Conservation (phyloP, 495 filamentous ascomycete species). For the Penicillium herquei region DNA sequence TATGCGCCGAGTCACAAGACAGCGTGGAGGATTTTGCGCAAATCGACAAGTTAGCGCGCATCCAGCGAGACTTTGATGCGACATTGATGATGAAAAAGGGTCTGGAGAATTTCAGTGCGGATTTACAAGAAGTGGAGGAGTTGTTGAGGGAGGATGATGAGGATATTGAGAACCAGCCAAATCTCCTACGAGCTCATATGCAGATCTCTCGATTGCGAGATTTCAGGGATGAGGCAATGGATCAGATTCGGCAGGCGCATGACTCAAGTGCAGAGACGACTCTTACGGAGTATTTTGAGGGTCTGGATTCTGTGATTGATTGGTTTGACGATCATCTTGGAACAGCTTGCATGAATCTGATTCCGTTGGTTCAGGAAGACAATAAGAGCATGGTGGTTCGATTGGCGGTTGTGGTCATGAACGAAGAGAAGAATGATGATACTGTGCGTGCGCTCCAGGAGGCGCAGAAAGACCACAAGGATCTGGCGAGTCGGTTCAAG, state of each 20-base stretch:
- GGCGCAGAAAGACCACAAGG: slow-evolving; percentile 90
- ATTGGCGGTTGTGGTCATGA: slow-evolving; percentile 85
- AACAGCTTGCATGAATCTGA: slow-evolving; percentile 82
- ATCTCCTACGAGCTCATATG: slow-evolving; percentile 84
- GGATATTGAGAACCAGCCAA: slow-evolving; percentile 87
- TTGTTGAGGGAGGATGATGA: slow-evolving; percentile 79
- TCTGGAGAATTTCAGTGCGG: slow-evolving; percentile 78
- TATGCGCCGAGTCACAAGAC: slow-evolving; percentile 92
- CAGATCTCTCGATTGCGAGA: slow-evolving; percentile 87
- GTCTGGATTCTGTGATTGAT: slow-evolving; percentile 82
- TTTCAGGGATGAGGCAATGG: slow-evolving; percentile 92
- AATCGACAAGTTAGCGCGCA: slow-evolving; percentile 89
- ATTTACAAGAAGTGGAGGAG: slow-evolving; percentile 68
- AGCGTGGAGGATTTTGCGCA: slow-evolving; percentile 97
- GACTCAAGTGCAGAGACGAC: slow-evolving; percentile 74
- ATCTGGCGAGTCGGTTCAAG: slow-evolving; percentile 89
- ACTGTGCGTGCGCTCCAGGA: slow-evolving; percentile 87
- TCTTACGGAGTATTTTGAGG: slow-evolving; percentile 81
- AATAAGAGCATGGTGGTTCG: slow-evolving; percentile 88
- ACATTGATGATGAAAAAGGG: slow-evolving; percentile 89
- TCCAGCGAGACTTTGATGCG: slow-evolving; percentile 90
- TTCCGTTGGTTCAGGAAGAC: slow-evolving; percentile 77
- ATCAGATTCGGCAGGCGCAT: slow-evolving; percentile 77
- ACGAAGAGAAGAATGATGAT: slow-evolving; percentile 94
- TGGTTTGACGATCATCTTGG: slow-evolving; percentile 96